These are phyloP conservation scores for Medicago truncatula DNA, from an alignment of 306 rosid species.

Conservation along the genomic window MtrunA17r5.0-ANR NC_053044.1:51116501-51117000, in stretches of 20 bases:
- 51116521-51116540: neutral
- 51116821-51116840: neutral
- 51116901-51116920: no score
- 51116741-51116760: neutral
- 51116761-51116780: constrained; percentile 22
- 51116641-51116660: neutral
- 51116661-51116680: constrained; percentile 40
- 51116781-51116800: constrained; percentile 50
- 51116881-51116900: no score
- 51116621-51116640: constrained; percentile 49
- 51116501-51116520: constrained; percentile 19
- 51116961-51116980: no score
- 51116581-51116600: constrained; percentile 2
- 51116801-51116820: neutral
- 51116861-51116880: neutral
- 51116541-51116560: constrained; percentile 2
- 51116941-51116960: no score
- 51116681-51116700: constrained; percentile 63
- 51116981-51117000: no score
- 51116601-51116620: constrained; percentile 42
- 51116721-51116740: constrained; percentile 33
- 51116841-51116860: neutral
- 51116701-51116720: constrained; percentile 47
- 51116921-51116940: no score
- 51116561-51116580: neutral